These are phyloP conservation scores for Coemansia sp. DNA, from an alignment of 192 early-diverging fungal species.

Conservation along the genomic window DNA sequence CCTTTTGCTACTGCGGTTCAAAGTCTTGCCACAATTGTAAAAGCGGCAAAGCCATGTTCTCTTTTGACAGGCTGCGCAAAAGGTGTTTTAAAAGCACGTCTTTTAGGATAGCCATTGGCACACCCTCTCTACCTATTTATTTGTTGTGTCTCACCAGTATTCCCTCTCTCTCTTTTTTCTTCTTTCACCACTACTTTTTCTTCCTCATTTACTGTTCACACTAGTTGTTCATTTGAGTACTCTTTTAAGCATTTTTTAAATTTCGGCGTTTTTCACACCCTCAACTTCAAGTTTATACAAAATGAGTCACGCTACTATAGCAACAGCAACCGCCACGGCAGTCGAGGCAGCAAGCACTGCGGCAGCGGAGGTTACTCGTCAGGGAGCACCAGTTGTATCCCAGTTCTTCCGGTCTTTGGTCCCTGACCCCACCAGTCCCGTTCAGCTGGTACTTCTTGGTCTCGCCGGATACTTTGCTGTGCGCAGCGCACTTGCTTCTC, in stretches of 20 bases:
- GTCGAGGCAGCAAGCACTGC: conserved; percentile 5
- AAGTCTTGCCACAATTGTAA: background rate
- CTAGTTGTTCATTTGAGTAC: background rate
- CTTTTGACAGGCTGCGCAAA: background rate
- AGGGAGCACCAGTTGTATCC: background rate
- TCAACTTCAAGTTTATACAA: background rate
- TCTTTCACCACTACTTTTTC: background rate
- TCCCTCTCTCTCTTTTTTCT: background rate
- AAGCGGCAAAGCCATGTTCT: background rate
- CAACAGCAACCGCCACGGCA: background rate
- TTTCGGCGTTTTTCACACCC: background rate
- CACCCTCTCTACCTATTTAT: background rate
- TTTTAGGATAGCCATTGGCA: background rate
- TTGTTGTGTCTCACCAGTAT: background rate
- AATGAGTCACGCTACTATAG: conserved; percentile 9
- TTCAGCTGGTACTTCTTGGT: conserved; percentile 22
- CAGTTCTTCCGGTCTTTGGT: conserved; percentile 14
- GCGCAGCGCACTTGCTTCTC: conserved; percentile 26
- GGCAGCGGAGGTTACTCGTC: background rate
- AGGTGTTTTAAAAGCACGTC: background rate
- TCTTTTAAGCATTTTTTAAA: background rate
- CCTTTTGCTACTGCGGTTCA: background rate
- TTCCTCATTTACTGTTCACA: background rate
- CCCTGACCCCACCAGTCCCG: conserved; percentile 30
- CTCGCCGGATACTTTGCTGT: conserved; percentile 34